A percentile compares a stretch with the other conserved stretches of the same genome.
phyloP scores from a whole-genome alignment of 768 basidiomycete genomes.

The Rhizopogon roseolus region DNA sequence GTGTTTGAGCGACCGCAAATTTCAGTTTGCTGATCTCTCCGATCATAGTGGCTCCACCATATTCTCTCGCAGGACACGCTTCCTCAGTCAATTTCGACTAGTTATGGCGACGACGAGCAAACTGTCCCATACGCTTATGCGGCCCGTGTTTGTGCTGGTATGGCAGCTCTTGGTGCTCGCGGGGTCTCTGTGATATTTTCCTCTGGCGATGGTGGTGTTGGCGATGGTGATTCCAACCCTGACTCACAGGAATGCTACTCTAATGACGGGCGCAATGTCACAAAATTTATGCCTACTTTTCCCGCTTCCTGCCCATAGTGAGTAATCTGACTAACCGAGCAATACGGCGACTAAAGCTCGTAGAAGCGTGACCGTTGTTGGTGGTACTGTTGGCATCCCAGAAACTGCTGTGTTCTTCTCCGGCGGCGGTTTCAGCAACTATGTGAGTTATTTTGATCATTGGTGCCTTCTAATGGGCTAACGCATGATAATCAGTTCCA shows the following conservation, averaged over 20 bases:
- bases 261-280: constrained; percentile 53
- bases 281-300: constrained; percentile 54
- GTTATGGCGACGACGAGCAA: constrained; percentile 71
- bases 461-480: not conserved
- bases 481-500: constrained; percentile 33
- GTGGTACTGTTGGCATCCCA: constrained; percentile 56
- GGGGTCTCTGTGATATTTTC: constrained; percentile 63
- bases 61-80: constrained; percentile 40
- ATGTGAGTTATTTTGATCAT: constrained; percentile 32
- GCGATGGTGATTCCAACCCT: constrained; percentile 53
- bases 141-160: constrained; percentile 48
- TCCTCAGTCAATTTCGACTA: constrained; percentile 64
- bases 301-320: constrained; percentile 60
- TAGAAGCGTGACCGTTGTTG: constrained; percentile 64
- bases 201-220: constrained; percentile 68
- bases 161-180: constrained; percentile 66
- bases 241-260: constrained; percentile 48
- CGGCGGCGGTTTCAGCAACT: constrained; percentile 72
- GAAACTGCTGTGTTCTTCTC: constrained; percentile 60
- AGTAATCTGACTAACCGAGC: constrained; percentile 6
- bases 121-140: constrained; percentile 65
- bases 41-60: constrained; percentile 55
- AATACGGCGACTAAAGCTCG: not conserved
- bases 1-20: constrained; percentile 8
- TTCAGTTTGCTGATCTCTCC: not conserved